Conservation (phyloP, 306 rosid species). For the Vigna radiata region DNA sequence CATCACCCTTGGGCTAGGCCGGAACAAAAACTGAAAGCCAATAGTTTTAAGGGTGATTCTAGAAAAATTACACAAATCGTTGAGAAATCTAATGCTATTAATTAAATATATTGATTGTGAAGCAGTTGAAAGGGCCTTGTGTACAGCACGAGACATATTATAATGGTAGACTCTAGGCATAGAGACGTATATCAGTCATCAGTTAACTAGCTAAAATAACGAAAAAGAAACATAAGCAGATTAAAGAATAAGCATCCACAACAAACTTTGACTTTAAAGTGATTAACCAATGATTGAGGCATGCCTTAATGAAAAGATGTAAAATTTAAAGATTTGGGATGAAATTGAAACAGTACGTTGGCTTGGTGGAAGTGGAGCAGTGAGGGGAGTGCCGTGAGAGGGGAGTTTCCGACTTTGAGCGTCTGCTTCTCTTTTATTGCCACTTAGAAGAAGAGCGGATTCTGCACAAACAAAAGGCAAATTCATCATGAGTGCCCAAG, state of each 20-base stretch:
- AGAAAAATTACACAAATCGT: neutral
- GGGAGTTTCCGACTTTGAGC: conserved; percentile 43
- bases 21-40: neutral
- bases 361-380: conserved; percentile 57
- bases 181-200: neutral
- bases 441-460: conserved; percentile 60
- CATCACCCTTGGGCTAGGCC: neutral
- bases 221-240: neutral
- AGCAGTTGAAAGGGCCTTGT: too few relatives aligned
- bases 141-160: too few relatives aligned
- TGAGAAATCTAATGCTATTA: neutral
- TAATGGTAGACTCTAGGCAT: neutral
- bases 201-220: neutral
- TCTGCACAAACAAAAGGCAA: conserved; percentile 49
- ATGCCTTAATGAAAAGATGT: neutral
- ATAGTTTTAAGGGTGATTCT: too few relatives aligned
- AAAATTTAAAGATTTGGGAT: conserved; percentile 2
- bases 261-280: neutral
- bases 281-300: neutral
- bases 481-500: neutral
- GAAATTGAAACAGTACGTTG: conserved; percentile 57
- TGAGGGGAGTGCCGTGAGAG: conserved; percentile 51
- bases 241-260: neutral
- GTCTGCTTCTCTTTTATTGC: conserved; percentile 34
- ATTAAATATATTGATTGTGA: neutral